phyloP scores from a whole-genome alignment of 306 rosid species.

The Cucurbita moschata region DNA sequence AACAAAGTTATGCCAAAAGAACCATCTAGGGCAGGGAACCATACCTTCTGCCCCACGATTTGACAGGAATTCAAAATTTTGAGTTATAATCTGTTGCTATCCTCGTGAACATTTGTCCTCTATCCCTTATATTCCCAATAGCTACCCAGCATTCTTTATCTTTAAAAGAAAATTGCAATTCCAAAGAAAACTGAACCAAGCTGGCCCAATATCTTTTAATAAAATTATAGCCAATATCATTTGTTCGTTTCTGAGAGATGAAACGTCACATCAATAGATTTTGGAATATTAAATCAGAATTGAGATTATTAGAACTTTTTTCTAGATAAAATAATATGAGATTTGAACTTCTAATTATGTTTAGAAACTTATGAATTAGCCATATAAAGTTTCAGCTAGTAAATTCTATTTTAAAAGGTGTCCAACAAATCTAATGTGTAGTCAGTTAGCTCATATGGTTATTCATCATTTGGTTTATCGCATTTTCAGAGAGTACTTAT shows the following conservation, averaged over 20 bases:
- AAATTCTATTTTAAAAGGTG: neutral
- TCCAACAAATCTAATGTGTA: neutral
- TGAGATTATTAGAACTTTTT: no score
- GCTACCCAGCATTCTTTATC: neutral
- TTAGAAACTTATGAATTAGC: no score
- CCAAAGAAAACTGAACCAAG: neutral
- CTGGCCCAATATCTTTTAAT: neutral
- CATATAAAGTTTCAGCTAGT: neutral
- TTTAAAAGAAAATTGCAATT: neutral
- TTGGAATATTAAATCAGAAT: neutral
- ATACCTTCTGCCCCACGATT: neutral
- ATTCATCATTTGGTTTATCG: no score
- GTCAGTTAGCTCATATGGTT: neutral
- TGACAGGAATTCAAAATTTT: conserved; percentile 4
- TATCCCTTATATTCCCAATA: neutral
- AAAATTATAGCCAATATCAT: neutral
- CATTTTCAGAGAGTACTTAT: neutral
- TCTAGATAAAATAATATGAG: no score
- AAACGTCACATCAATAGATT: neutral
- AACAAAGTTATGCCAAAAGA: neutral
- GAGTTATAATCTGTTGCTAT: neutral
- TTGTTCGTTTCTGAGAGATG: neutral
- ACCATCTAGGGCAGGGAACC: neutral
- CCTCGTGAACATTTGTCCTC: neutral
- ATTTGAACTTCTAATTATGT: no score